Evolutionary conservation across 1,284 basidiomycete species (phyloP), one percentile per base, ranked within the genome.

Genomic region (Ceratobasidium sp.): DNA sequence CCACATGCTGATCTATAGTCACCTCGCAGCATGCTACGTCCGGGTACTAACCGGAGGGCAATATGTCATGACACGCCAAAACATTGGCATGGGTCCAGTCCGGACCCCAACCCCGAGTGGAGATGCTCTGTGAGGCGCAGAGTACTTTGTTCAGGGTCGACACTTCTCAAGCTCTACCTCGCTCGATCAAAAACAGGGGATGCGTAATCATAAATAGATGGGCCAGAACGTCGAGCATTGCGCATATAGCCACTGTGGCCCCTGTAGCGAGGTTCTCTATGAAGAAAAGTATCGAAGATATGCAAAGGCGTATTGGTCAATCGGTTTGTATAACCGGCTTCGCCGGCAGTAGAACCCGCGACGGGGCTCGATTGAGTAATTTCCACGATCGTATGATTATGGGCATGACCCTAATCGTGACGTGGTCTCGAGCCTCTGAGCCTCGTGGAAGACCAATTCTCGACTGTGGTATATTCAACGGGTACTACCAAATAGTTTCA

Each of bases 11-110:
- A 46, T 65, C 15, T 25, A 29, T 46, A 7, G 62, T 17, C 44
- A n/a, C 62, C 44, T 8, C 25, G 34, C 43, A 17, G 34, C 43
- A 22, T 65, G 37, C 59, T n/a, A 62, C 34, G 40, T 46, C 44
- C 62, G 34, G 62, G 29, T 65, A 65, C 62, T 62, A 37, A 43
- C 19, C 34, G 34, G 59, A 11, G 59, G 43, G 34, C 62, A 65
- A 44, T 65, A 17, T 43, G 43, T 46, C 44, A 43, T 43, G 22
- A 65, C n/a, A 65, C 5, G 43, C 15, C 43, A 43, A 46, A 22
- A 65, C 22, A 65, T 1, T 46, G 43, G 22, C 62, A 37, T 46
- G 19, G 62, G 62, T 46, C 62, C 25, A 46, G 40, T 43, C 62
- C 25, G 62, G 62, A 46, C 62, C 43, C 62, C 43, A 19, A 65